phyloP scores from a whole-genome alignment of 495 filamentous ascomycete genomes.

The Cenococcum geophilum region DNA sequence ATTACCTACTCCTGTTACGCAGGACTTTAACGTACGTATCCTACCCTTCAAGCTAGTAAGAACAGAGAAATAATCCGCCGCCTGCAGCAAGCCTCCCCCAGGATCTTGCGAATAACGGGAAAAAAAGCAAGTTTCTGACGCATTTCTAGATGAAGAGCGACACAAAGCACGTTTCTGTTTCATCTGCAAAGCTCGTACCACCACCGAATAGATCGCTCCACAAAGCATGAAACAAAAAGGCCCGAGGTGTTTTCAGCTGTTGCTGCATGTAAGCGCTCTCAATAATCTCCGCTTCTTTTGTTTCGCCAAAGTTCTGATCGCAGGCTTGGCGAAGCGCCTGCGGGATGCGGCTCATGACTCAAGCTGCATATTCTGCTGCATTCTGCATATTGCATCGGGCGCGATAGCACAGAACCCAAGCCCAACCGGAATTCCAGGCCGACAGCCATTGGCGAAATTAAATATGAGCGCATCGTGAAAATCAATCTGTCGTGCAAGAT shows the following conservation, averaged over 20 bases:
- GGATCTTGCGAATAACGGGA: background rate
- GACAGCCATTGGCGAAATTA: no score
- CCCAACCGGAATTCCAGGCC: no score
- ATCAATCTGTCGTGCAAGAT: no score
- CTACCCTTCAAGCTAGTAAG: background rate
- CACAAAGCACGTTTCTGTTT: constrained; percentile 2
- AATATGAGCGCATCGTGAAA: no score
- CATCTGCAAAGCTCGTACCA: background rate
- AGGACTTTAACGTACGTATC: background rate
- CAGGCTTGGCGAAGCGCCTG: background rate
- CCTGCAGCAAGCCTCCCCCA: background rate
- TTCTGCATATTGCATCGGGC: background rate
- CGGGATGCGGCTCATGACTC: background rate
- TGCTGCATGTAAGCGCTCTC: background rate
- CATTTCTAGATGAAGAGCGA: background rate
- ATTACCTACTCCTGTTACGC: background rate
- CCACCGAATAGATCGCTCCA: background rate
- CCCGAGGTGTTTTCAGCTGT: background rate
- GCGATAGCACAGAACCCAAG: no score
- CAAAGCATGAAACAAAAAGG: background rate
- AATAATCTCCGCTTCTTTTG: background rate
- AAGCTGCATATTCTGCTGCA: background rate
- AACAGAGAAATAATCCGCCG: background rate
- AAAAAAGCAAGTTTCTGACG: background rate
- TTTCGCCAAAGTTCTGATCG: background rate